A percentile compares a stretch with the other conserved stretches of the same genome.
Conservation (phyloP, 2,329 filamentous ascomycete species). For the Botrytis elliptica region DNA sequence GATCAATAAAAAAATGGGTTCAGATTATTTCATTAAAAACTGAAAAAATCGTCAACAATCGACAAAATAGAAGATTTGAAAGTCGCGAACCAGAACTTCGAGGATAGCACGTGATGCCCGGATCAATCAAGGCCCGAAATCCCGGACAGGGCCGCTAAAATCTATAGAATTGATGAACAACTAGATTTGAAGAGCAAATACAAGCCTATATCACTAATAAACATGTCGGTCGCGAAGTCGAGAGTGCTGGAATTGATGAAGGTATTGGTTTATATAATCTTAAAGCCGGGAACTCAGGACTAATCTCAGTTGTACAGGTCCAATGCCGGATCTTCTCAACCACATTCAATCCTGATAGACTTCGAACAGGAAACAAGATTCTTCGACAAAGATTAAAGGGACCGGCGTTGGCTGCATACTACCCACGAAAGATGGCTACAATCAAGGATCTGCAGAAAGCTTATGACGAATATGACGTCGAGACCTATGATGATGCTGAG, state of each 20-base stretch:
- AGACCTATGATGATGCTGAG: conserved; percentile 67
- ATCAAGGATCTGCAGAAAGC: conserved; percentile 70
- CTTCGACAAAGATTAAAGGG: conserved; percentile 84
- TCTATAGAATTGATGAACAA: neutral
- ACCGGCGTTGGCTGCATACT: conserved; percentile 82
- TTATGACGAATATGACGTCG: conserved; percentile 45
- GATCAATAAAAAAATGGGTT: neutral
- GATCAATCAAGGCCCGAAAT: neutral
- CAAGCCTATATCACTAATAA: conserved; percentile 42
- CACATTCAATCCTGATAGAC: conserved; percentile 80
- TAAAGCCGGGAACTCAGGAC: neutral
- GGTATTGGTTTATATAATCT: conserved; percentile 48
- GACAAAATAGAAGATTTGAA: neutral
- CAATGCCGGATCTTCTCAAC: conserved; percentile 92
- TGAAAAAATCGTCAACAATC: neutral
- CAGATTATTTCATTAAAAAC: neutral
- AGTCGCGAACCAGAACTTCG: neutral
- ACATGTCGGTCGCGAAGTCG: conserved; percentile 62
- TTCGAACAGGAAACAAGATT: conserved; percentile 87
- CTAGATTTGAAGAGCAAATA: neutral
- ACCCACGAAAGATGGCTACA: conserved; percentile 65
- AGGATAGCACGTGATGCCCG: neutral
- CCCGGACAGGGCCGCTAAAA: neutral
- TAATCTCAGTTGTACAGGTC: conserved; percentile 51
- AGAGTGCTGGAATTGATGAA: conserved; percentile 73